phyloP scores from a whole-genome alignment of 2,329 filamentous ascomycete genomes.

The Teratosphaeria viscida region DNA sequence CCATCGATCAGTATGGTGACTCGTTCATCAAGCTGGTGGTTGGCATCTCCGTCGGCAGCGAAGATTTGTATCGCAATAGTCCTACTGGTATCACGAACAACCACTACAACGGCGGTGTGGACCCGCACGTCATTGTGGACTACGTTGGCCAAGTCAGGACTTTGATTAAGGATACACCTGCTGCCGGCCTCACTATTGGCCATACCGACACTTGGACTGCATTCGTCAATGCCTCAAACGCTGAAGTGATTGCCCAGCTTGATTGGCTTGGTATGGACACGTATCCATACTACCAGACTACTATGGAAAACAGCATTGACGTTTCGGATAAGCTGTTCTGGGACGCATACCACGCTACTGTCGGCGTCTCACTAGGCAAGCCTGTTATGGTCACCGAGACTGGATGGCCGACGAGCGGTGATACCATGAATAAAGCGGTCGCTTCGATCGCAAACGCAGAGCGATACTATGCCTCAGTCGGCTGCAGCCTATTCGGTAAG shows the following conservation, averaged over 20 bases:
- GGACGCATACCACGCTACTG: slow-evolving; percentile 51
- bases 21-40: slow-evolving; percentile 54
- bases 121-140: slow-evolving; percentile 50
- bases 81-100: slow-evolving; percentile 54
- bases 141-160: slow-evolving; percentile 62
- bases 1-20: slow-evolving; percentile 58
- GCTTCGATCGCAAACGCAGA: slow-evolving; percentile 59
- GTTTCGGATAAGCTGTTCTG: slow-evolving; percentile 58
- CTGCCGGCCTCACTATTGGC: slow-evolving; percentile 51
- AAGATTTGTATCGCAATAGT: slow-evolving; percentile 62
- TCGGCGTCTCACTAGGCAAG: slow-evolving; percentile 52
- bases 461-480: slow-evolving; percentile 70
- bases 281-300: slow-evolving; percentile 57
- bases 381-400: slow-evolving; percentile 81
- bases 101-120: slow-evolving; percentile 48
- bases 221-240: slow-evolving; percentile 64
- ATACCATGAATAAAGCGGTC: slow-evolving; percentile 50
- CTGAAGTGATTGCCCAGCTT: slow-evolving; percentile 53
- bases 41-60: slow-evolving; percentile 72
- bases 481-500: slow-evolving; percentile 56
- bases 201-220: slow-evolving; percentile 80
- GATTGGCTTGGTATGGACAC: slow-evolving; percentile 80
- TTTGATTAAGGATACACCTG: slow-evolving; percentile 51
- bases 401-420: slow-evolving; percentile 70
- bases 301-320: slow-evolving; percentile 54